phyloP scores from a whole-genome alignment of 129 eudicot genomes.

The Pulicaria dysenterica region DNA sequence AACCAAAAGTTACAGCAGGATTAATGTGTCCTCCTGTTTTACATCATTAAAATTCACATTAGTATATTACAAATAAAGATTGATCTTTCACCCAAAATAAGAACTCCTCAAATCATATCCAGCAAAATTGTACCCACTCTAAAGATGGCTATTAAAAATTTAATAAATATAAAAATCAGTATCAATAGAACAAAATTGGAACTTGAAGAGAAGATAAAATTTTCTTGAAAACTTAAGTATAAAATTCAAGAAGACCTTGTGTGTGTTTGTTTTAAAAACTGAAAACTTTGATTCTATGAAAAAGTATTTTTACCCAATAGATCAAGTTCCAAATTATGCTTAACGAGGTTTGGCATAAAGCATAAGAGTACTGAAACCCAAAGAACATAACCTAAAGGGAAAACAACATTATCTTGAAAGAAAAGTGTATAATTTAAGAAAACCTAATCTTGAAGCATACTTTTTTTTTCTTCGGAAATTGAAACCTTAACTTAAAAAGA shows the following conservation, averaged over 20 bases:
- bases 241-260: background rate
- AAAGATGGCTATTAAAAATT: background rate
- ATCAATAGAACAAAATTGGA: background rate
- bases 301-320: conserved; percentile 1
- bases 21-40: conserved; percentile 93
- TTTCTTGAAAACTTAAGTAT: conserved; percentile 13
- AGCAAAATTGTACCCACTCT: background rate
- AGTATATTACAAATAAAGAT: background rate
- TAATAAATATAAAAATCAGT: background rate
- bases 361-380: background rate
- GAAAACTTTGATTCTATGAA: background rate
- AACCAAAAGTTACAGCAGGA: conserved; percentile 90
- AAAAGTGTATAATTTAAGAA: background rate
- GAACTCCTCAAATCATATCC: conserved; percentile 16
- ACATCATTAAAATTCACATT: conserved; percentile 5
- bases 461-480: background rate
- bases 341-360: background rate
- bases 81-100: background rate
- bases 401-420: conserved; percentile 3
- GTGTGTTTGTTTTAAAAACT: background rate
- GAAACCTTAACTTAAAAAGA: background rate
- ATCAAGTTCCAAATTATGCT: background rate
- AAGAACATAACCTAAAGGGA: background rate
- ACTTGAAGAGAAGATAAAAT: background rate
- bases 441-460: conserved; percentile 11